Evolutionary conservation across 225 moss, liverwort and hornwort genomes (phyloP).

Genomic region (Sphagnum tenellum): DNA sequence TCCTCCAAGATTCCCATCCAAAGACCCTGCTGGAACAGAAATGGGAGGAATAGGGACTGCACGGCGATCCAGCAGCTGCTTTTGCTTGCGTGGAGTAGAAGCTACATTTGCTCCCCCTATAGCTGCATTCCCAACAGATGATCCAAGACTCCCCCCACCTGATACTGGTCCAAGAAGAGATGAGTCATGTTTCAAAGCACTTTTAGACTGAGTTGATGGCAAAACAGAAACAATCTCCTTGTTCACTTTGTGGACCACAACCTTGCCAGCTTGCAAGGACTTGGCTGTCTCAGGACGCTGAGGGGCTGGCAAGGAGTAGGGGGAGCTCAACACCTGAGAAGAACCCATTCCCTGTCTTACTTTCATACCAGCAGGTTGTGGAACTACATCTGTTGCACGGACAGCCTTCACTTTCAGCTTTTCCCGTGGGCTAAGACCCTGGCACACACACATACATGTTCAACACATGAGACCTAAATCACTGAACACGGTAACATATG

Average conservation of each 20-base stretch:
- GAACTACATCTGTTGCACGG: slow-evolving; percentile 73
- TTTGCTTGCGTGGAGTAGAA: slow-evolving; percentile 65
- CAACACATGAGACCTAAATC: not conserved
- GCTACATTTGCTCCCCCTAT: slow-evolving; percentile 29
- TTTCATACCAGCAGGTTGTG: slow-evolving; percentile 53
- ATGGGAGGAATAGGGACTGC: slow-evolving; percentile 83
- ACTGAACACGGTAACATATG: too few relatives aligned
- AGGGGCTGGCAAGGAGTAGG: slow-evolving; percentile 70
- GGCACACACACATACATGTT: slow-evolving; percentile 8
- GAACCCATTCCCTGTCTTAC: slow-evolving; percentile 48
- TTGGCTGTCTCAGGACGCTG: slow-evolving; percentile 66
- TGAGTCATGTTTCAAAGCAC: slow-evolving; percentile 53
- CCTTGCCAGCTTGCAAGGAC: slow-evolving; percentile 62
- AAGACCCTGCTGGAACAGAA: slow-evolving; percentile 22
- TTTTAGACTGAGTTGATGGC: slow-evolving; percentile 23
- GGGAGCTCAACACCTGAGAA: slow-evolving; percentile 61
- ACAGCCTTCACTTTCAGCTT: slow-evolving; percentile 67
- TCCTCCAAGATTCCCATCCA: slow-evolving; percentile 42
- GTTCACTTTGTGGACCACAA: slow-evolving; percentile 57
- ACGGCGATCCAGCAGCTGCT: slow-evolving; percentile 81
- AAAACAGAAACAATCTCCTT: slow-evolving; percentile 37
- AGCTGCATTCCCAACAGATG: slow-evolving; percentile 31
- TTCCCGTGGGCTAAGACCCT: slow-evolving; percentile 37
- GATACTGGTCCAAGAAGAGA: slow-evolving; percentile 22
- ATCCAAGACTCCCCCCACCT: slow-evolving; percentile 25